phyloP scores from a whole-genome alignment of 306 rosid species.

The Lathyrus oleraceus region DNA sequence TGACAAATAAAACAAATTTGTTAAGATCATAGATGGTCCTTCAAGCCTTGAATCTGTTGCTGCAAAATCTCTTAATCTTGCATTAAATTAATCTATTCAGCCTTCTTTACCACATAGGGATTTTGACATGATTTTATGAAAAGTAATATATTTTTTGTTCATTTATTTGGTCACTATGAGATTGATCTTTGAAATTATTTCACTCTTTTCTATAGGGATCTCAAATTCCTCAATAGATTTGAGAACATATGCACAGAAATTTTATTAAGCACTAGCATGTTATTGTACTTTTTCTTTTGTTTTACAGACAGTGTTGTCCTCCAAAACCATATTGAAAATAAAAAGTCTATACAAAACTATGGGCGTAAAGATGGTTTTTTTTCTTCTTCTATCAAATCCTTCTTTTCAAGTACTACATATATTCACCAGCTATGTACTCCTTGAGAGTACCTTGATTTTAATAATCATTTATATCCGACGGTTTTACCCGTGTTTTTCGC shows the following conservation, averaged over 20 bases:
- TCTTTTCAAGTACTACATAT: slow-evolving; percentile 10
- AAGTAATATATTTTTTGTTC: slow-evolving; percentile 12
- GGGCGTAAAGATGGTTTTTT: slow-evolving; percentile 42
- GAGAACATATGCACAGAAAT: slow-evolving; percentile 29
- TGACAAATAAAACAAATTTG: not conserved
- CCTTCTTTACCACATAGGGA: not conserved
- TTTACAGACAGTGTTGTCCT: slow-evolving; percentile 36
- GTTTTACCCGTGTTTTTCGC: no score
- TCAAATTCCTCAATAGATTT: slow-evolving; percentile 19
- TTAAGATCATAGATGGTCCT: not conserved
- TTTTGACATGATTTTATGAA: slow-evolving; percentile 27
- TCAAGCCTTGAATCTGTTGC: slow-evolving; percentile 23
- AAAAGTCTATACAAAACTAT: slow-evolving; percentile 37
- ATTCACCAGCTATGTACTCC: not conserved
- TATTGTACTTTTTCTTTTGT: slow-evolving; percentile 40
- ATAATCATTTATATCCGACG: no score
- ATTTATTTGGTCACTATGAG: slow-evolving; percentile 11
- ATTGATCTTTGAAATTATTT: slow-evolving; percentile 20
- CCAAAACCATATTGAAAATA: slow-evolving; percentile 15
- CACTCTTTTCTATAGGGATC: slow-evolving; percentile 19
- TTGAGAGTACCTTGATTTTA: not conserved
- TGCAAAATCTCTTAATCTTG: slow-evolving; percentile 18
- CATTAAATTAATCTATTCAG: slow-evolving; percentile 23
- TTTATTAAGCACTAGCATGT: slow-evolving; percentile 22
- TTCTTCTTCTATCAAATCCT: slow-evolving; percentile 18